Percentiles rank a stretch among this genome's conserved stretches.
These are phyloP conservation scores for Closterium sp. DNA, from an alignment of 139 green algal genomes.

Conservation along the genomic window DNA sequence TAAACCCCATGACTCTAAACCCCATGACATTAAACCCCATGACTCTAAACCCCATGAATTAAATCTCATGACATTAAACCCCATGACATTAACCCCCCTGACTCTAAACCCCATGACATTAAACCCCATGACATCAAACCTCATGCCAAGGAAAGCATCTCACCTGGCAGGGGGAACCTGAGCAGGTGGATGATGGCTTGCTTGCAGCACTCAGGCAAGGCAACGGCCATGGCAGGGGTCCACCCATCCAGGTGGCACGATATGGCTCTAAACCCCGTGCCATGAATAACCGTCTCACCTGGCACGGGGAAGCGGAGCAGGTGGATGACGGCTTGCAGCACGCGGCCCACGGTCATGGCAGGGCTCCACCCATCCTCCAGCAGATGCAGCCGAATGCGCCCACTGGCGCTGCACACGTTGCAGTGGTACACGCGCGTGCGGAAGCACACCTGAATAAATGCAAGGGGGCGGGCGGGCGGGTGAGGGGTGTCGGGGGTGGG, in stretches of 20 bases:
- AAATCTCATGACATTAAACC: neutral
- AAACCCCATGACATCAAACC: neutral
- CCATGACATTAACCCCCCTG: too few species aligned
- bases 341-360: constrained; percentile 95
- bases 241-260: too few species aligned
- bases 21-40: too few species aligned
- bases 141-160: too few species aligned
- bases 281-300: constrained; percentile 65
- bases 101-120: neutral
- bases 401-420: constrained; percentile 93
- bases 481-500: too few species aligned
- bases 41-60: too few species aligned
- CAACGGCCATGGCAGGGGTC: too few species aligned
- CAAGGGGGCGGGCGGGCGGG: neutral
- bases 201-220: too few species aligned
- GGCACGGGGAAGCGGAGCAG: constrained; percentile 77
- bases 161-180: too few species aligned
- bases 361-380: constrained; percentile 99
- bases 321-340: constrained; percentile 95
- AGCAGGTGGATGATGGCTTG: too few species aligned
- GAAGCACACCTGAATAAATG: constrained; percentile 19
- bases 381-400: constrained; percentile 96
- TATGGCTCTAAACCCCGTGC: neutral
- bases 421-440: constrained; percentile 86
- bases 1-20: too few species aligned